These are phyloP conservation scores for Pythium myriotylum DNA, from an alignment of 352 stramenopile species.

Conservation along the genomic window DNA sequence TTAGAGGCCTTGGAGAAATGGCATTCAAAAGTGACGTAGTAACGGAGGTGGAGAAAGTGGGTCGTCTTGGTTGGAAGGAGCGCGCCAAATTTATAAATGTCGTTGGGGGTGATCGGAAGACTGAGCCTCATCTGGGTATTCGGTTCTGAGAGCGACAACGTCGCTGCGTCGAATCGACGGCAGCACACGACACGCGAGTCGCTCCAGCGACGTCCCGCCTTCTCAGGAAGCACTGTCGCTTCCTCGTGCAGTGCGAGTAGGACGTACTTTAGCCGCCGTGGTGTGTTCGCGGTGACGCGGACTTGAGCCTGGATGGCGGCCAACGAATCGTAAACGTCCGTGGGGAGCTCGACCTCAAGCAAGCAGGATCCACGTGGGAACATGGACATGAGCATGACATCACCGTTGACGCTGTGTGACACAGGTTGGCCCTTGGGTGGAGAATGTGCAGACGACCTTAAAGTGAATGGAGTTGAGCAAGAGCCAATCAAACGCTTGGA, in stretches of 20 bases:
- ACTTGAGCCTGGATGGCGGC: constrained; percentile 5
- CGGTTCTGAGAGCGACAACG: background rate
- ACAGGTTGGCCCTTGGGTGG: background rate
- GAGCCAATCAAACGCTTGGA: no score
- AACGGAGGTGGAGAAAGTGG: background rate
- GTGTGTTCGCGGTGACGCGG: background rate
- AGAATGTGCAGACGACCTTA: background rate
- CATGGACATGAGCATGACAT: constrained; percentile 1
- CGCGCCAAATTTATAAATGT: background rate
- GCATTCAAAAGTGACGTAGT: constrained; percentile 12
- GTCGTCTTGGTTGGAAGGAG: background rate
- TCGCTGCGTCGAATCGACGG: constrained; percentile 1
- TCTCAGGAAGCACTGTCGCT: constrained; percentile 5
- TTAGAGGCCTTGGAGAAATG: constrained; percentile 3
- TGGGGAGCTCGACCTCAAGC: constrained; percentile 1
- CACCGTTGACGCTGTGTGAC: background rate
- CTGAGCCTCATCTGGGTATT: background rate
- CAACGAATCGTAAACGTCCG: background rate
- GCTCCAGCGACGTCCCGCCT: background rate
- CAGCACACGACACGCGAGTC: background rate
- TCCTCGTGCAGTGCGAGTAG: constrained; percentile 12
- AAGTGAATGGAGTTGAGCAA: background rate
- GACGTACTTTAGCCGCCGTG: constrained; percentile 12
- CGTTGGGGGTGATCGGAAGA: constrained; percentile 1
- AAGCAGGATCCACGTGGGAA: background rate